phyloP scores from a whole-genome alignment of 495 filamentous ascomycete species.

The Aspergillus indologenus region DNA sequence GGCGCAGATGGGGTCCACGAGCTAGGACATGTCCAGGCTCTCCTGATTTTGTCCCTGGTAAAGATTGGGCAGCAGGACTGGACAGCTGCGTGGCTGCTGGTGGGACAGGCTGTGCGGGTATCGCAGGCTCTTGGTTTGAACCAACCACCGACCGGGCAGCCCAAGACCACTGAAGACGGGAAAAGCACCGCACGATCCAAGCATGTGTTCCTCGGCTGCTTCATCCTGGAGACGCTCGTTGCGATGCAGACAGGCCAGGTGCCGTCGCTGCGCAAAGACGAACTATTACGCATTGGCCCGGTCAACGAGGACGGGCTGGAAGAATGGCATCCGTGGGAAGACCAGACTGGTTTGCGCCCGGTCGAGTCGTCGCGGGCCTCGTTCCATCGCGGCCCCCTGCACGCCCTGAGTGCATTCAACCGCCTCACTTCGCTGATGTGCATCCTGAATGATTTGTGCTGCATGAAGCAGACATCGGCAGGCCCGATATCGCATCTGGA shows the following conservation, averaged over 20 bases:
- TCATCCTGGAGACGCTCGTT: slow-evolving; percentile 61
- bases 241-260: slow-evolving; percentile 49
- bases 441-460: slow-evolving; percentile 43
- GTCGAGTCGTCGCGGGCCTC: slow-evolving; percentile 33
- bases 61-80: slow-evolving; percentile 54
- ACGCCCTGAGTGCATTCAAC: slow-evolving; percentile 61
- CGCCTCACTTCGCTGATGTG: slow-evolving; percentile 44
- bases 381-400: slow-evolving; percentile 50
- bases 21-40: slow-evolving; percentile 59
- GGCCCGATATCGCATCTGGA: slow-evolving; percentile 32
- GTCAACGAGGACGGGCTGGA: slow-evolving; percentile 63
- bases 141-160: slow-evolving; percentile 16
- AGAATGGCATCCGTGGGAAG: slow-evolving; percentile 69
- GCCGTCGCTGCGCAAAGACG: slow-evolving; percentile 50
- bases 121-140: slow-evolving; percentile 46
- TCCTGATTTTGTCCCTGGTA: slow-evolving; percentile 58
- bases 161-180: slow-evolving; percentile 18
- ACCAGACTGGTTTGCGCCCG: slow-evolving; percentile 35
- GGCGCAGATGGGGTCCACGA: slow-evolving; percentile 50
- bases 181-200: slow-evolving; percentile 34
- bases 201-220: slow-evolving; percentile 59
- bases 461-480: slow-evolving; percentile 25
- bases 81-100: slow-evolving; percentile 55
- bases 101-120: slow-evolving; percentile 58
- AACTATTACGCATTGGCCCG: slow-evolving; percentile 41